Percentiles rank a stretch among this genome's conserved stretches.
Conservation (phyloP, 371 early-diverging fungal species). For the Rhizopus arrhizus region DNA sequence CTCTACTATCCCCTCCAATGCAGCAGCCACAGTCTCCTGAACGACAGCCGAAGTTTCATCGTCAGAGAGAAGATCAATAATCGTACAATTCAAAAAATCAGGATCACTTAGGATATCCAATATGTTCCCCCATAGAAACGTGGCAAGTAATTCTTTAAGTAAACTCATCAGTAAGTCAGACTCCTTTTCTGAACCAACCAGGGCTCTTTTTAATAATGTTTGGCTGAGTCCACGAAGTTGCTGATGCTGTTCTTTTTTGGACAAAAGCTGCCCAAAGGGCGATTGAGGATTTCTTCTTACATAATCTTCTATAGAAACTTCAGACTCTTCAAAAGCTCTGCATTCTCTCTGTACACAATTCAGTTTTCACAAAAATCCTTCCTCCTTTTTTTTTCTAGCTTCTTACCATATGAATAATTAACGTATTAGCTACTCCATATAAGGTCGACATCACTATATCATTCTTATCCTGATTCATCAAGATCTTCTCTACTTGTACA, state of each 20-base stretch:
- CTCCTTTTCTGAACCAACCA: constrained; percentile 36
- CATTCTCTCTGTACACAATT: constrained; percentile 42
- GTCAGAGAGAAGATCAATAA: constrained; percentile 39
- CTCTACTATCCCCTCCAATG: neutral
- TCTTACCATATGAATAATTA: constrained; percentile 57
- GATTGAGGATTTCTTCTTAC: constrained; percentile 46
- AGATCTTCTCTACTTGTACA: constrained; percentile 39
- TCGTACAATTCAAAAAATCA: constrained; percentile 47
- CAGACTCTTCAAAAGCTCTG: constrained; percentile 45
- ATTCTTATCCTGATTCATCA: constrained; percentile 51
- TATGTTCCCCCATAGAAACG: constrained; percentile 40
- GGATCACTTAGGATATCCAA: constrained; percentile 45
- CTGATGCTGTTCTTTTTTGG: constrained; percentile 43
- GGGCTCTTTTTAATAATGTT: constrained; percentile 35
- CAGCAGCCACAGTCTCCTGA: constrained; percentile 8
- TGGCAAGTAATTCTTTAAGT: constrained; percentile 43
- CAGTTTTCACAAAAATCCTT: too few relatives aligned
- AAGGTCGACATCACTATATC: constrained; percentile 53
- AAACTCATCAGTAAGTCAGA: constrained; percentile 36
- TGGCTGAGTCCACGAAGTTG: constrained; percentile 40
- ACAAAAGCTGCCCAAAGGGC: constrained; percentile 51
- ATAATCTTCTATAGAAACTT: constrained; percentile 39
- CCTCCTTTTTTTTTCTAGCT: neutral
- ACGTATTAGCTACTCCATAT: constrained; percentile 52
- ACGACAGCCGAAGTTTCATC: constrained; percentile 9